These are phyloP conservation scores for Ganoderma sp. DNA, from an alignment of 1,284 basidiomycete genomes.

Conservation along the genomic window DNA sequence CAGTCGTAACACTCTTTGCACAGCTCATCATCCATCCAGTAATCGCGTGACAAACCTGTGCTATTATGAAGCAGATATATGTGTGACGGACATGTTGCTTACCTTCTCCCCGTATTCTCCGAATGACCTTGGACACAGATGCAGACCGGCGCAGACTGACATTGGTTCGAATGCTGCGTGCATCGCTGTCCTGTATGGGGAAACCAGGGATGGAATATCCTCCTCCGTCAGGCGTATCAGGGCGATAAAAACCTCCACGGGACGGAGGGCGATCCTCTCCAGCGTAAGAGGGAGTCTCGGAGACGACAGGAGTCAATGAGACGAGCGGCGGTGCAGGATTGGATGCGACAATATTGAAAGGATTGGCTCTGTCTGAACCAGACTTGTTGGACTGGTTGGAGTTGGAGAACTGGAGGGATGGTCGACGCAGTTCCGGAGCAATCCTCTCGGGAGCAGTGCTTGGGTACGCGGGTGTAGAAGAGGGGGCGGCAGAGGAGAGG, in stretches of 20 bases:
- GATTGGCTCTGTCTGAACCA: slow-evolving; percentile 59
- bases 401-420: slow-evolving; percentile 54
- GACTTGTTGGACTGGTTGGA: slow-evolving; percentile 55
- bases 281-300: slow-evolving; percentile 71
- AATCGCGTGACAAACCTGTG: slow-evolving; percentile 81
- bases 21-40: slow-evolving; percentile 98
- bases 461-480: slow-evolving; percentile 41
- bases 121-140: slow-evolving; percentile 88
- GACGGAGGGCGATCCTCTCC: slow-evolving; percentile 66
- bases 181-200: slow-evolving; percentile 78
- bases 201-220: slow-evolving; percentile 82
- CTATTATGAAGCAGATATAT: slow-evolving; percentile 15
- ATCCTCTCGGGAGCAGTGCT: slow-evolving; percentile 36
- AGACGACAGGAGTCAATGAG: slow-evolving; percentile 80
- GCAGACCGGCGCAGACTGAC: slow-evolving; percentile 74
- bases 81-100: slow-evolving; percentile 3
- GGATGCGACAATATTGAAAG: slow-evolving; percentile 58
- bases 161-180: slow-evolving; percentile 76
- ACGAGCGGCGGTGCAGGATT: slow-evolving; percentile 77
- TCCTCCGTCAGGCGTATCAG: slow-evolving; percentile 65
- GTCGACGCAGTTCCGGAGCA: slow-evolving; percentile 58
- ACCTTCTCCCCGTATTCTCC: slow-evolving; percentile 88
- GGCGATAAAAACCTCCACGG: slow-evolving; percentile 54
- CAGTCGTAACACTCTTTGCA: slow-evolving; percentile 97
- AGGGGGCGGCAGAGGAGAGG: slow-evolving; percentile 54